phyloP scores from a whole-genome alignment of 345 rosid species.

The Syzygium grande region DNA sequence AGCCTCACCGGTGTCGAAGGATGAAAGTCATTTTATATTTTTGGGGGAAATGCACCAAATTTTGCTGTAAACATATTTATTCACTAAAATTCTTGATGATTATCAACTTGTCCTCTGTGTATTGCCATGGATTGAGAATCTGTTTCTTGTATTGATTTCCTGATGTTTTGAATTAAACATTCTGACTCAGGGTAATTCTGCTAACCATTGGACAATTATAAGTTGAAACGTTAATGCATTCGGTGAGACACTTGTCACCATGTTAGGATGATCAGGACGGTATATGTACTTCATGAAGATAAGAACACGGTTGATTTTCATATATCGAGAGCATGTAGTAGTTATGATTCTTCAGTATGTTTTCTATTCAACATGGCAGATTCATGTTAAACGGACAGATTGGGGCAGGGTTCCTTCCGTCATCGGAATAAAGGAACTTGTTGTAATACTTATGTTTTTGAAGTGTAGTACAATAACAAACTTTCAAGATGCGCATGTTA shows the following conservation, averaged over 20 bases:
- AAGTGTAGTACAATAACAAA: background rate
- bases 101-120: background rate
- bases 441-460: background rate
- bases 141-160: background rate
- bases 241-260: background rate
- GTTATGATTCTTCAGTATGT: background rate
- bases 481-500: background rate
- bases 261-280: background rate
- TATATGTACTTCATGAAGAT: background rate
- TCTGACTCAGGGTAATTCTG: background rate
- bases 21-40: background rate
- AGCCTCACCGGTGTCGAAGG: background rate
- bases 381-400: background rate
- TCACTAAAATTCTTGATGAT: background rate
- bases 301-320: background rate
- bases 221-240: background rate
- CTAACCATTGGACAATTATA: background rate
- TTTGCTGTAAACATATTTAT: background rate
- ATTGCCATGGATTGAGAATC: background rate
- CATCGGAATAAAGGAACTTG: background rate
- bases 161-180: background rate
- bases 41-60: background rate
- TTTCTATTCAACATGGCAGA: background rate
- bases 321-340: background rate
- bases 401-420: background rate